Base-by-base conservation (phyloP, 805 yeast species). In the Hanseniaspora guilliermondii region DNA sequence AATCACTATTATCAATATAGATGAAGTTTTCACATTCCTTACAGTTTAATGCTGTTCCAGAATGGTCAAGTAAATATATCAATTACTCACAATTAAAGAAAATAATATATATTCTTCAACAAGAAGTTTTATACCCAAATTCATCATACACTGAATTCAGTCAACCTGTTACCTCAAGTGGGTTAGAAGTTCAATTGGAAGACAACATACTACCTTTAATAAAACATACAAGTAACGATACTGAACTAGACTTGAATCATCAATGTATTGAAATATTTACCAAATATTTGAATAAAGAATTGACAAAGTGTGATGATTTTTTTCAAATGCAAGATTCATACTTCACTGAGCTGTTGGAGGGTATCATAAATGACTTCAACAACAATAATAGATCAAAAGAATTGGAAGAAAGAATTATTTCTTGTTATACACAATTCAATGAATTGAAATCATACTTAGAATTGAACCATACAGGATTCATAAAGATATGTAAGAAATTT, bases 11-110 rank as follows among this genome's bases (percentile, higher is more conserved):
- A 22, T n/a, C n/a, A 6, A 14, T 14, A 35, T 14, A n/a, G 38
- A 91, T 91, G 98, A 91, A 91, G 76, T 91, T 91, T 71, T 84
- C 95, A 25, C 96, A 89, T 65, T 86, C 96, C 6, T 72, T 91
- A 59, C 96, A 91, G 75, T 89, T 91, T 70, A 91, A 91, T 68
- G 96, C 97, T 24, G 97, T 93, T 4, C 97, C 98, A 1, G 97
- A 93, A 67, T 91, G 98, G 98, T 79, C 95, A 12, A 82, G 95
- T 27, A 80, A 85, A 65, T 91, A 91, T 68, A 82, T 91, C 55
- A 89, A 94, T 54, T 91, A 91, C 68, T 85, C 95, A 1, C 82
- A 85, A 38, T 73, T 93, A 56, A 91, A 93, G 67, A 87, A 86
- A 70, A 75, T 85, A 41, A 85, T 89, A 30, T 91, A 89, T 67